Evolutionary conservation across 2,329 filamentous ascomycete genomes (phyloP), one percentile per base, ranked within the genome.

Genomic region (Talaromyces sp.): DNA sequence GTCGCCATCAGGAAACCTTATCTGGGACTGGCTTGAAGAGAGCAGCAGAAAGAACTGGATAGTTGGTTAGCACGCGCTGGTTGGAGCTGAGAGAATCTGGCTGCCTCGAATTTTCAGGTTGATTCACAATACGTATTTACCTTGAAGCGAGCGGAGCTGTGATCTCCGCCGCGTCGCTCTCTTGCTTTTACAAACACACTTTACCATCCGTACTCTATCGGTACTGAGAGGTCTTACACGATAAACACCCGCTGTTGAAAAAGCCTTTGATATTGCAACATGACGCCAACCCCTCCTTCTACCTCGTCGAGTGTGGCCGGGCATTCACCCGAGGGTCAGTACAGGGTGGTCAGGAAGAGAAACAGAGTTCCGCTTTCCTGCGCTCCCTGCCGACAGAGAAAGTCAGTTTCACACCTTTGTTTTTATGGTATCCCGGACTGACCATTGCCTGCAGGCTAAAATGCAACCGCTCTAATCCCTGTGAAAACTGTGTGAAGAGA

Each of bases 301-400:
- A 88, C 87, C 40, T 90, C 91, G 8, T 95, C 92, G 16, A 87
- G 81, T 66, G 87, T 87, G 63, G 86, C 89, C 66, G 83, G 81
- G 28, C 89, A 90, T 65, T 96, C 92, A 52, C 92, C 93, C 36
- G 91, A 96, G 74, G 87, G 90, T 59, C 89, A 94, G 67, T 96
- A 91, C 71, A 87, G 91, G 68, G 89, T 97, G 57, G 90, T 97
- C 63, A 88, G 94, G 67, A 96, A 96, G 80, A 87, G 94, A 74
- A 97, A 98, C 72, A 85, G 94, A 63, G 89, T 97, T 16, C 94
- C 94, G 54, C 82, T 98, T 56, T 97, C 92, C 70, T 98, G 94
- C 75, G 91, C 89, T 67, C 91, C 93, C 34, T 98, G 94, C 76
- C 85, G 94, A 72, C 90, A 93, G 70, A 88, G 93, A 79, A 98